phyloP scores from a whole-genome alignment of 2,329 filamentous ascomycete genomes.

The Tolypocladium tropicale region DNA sequence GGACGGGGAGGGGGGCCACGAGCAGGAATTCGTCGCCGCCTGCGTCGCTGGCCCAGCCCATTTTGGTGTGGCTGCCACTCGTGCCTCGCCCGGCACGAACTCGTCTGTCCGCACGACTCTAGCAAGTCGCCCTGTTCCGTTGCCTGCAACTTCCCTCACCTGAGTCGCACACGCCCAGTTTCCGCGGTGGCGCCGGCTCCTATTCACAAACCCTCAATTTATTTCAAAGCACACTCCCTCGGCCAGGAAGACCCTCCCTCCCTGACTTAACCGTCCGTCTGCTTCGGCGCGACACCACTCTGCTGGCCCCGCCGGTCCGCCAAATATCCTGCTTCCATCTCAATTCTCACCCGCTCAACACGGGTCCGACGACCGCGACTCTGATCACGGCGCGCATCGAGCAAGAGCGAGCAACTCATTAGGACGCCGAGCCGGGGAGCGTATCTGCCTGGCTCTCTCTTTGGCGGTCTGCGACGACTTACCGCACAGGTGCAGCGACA shows the following conservation, averaged over 20 bases:
- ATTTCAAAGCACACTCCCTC: too few species aligned
- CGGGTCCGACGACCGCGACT: neutral
- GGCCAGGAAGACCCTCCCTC: too few species aligned
- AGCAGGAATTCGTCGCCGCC: too few species aligned
- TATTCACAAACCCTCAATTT: too few species aligned
- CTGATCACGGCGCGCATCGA: neutral
- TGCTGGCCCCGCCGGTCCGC: neutral
- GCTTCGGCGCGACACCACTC: neutral
- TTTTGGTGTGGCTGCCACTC: too few species aligned
- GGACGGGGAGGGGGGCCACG: too few species aligned
- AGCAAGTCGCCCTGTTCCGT: neutral
- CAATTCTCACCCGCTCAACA: too few species aligned
- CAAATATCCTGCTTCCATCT: too few species aligned
- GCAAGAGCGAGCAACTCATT: neutral
- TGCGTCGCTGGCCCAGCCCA: too few species aligned
- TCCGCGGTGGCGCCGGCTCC: neutral
- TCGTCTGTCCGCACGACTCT: neutral
- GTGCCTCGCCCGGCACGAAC: too few species aligned
- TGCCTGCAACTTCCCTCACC: neutral
- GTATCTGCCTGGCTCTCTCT: neutral
- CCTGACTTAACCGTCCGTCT: too few species aligned
- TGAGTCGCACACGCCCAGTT: neutral
- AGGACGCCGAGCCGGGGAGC: neutral
- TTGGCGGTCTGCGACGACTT: too few species aligned
- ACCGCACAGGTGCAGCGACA: neutral